A percentile compares a stretch with the other conserved stretches of the same genome.
Evolutionary conservation across 2,329 filamentous ascomycete species (phyloP).

Genomic region (Sarocladium strictum): DNA sequence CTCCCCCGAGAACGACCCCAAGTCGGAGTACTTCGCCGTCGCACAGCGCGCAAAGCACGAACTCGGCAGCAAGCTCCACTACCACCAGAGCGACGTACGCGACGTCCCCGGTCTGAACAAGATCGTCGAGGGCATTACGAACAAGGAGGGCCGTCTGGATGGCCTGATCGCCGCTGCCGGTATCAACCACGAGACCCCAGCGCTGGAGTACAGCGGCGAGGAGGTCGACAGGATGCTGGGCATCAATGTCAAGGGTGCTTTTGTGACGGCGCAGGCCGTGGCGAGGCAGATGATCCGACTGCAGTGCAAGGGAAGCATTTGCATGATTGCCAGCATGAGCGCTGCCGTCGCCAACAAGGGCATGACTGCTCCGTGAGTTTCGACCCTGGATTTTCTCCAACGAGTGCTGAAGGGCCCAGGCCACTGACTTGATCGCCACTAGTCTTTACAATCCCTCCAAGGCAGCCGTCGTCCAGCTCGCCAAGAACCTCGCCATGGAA

Average conservation of each 20-base stretch:
- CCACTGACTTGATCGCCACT: neutral
- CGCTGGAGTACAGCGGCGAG: slow-evolving; percentile 72
- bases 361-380: slow-evolving; percentile 51
- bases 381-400: neutral
- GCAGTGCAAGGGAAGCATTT: slow-evolving; percentile 54
- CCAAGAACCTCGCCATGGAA: slow-evolving; percentile 63
- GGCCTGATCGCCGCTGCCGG: slow-evolving; percentile 66
- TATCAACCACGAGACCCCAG: slow-evolving; percentile 77
- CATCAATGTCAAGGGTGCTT: slow-evolving; percentile 80
- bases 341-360: slow-evolving; percentile 60
- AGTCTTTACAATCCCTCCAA: slow-evolving; percentile 74
- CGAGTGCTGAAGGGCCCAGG: neutral
- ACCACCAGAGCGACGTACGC: slow-evolving; percentile 75
- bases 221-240: slow-evolving; percentile 74
- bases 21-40: slow-evolving; percentile 57
- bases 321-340: slow-evolving; percentile 66
- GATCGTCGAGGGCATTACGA: slow-evolving; percentile 63
- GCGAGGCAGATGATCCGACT: slow-evolving; percentile 66
- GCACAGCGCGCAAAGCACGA: slow-evolving; percentile 57
- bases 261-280: slow-evolving; percentile 84
- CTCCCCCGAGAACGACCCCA: slow-evolving; percentile 36
- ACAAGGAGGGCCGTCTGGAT: slow-evolving; percentile 66
- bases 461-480: slow-evolving; percentile 66
- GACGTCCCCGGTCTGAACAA: slow-evolving; percentile 62
- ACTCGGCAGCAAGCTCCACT: slow-evolving; percentile 63